Evolutionary conservation across 768 basidiomycete genomes (phyloP), one percentile per base, ranked within the genome.

Genomic region (button mushroom (Agaricus bisporus)): DNA sequence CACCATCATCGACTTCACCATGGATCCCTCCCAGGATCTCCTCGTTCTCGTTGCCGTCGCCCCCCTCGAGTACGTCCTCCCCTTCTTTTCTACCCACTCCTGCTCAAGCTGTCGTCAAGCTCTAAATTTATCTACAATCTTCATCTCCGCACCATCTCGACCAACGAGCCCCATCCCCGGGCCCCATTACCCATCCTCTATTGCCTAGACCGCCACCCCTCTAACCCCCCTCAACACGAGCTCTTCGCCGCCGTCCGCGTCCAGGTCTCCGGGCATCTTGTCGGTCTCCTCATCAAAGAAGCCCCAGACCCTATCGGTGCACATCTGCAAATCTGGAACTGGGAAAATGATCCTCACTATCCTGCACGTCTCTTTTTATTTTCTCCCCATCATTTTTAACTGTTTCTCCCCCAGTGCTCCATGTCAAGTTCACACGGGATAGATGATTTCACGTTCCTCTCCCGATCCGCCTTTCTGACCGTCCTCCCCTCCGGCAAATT

Each of bases 11-110:
- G 80, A 83, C 57, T 80, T 82, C 48, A 79, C 80, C 0, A 80
- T 82, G 73, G 79, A 79, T 64, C 78, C 77, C 10, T 67, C 72
- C 4, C 78, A 80, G 63, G 78, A 82, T 62, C 61, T 83, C 4
- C 66, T 81, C 14, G 75, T 79, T 11, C 71, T 82, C 11, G 73
- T 81, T 14, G 68, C 73, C 3, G 64, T 75, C 10, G 69, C 76
- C 0, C 66, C 73, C 36, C 59, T 65, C 20, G 66, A 70, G 79
- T 79, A 60, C 56, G 77, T 63, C 32, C 32, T n/a, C 50, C 39
- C n/a, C 11, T 25, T 42, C 15, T 20, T 51, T 29, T 32, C 32
- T 32, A 11, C 45, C 7, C 14, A 15, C 14, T 42, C 17, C 26
- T 41, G 44, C 46, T 41, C 12, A 25, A 54, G 57, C 28, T 18